A percentile compares a stretch with the other conserved stretches of the same genome.
Conservation (phyloP, 192 early-diverging fungal genomes). For the Podila epigama region DNA sequence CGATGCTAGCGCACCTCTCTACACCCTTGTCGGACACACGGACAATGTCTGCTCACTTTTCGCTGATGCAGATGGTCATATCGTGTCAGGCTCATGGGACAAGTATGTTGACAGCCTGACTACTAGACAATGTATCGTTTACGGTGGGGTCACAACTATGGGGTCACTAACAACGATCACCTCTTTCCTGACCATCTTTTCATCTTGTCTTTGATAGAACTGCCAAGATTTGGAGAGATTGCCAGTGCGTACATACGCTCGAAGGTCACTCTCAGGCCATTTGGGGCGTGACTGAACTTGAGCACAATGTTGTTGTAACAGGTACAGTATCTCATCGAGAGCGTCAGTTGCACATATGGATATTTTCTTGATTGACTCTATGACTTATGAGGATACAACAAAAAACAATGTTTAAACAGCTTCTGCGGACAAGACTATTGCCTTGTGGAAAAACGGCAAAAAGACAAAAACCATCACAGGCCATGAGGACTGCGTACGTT, state of each 20-base stretch:
- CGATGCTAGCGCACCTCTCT: slow-evolving; percentile 63
- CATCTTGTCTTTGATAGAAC: slow-evolving; percentile 61
- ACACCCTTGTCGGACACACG: slow-evolving; percentile 80
- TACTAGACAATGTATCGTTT: no score
- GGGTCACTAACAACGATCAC: no score
- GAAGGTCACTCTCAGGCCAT: slow-evolving; percentile 85
- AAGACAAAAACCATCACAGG: slow-evolving; percentile 71
- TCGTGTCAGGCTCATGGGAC: slow-evolving; percentile 99
- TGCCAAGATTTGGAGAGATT: slow-evolving; percentile 89
- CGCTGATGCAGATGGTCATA: slow-evolving; percentile 61
- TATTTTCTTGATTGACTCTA: no score
- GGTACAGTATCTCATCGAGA: no score
- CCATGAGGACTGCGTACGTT: slow-evolving; percentile 93
- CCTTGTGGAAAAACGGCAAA: slow-evolving; percentile 80
- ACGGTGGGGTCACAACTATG: no score
- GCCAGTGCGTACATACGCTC: slow-evolving; percentile 71
- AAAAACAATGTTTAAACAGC: slow-evolving; percentile 50
- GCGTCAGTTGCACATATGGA: no score
- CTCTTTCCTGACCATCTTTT: no score
- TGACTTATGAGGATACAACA: no score
- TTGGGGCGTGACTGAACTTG: slow-evolving; percentile 87
- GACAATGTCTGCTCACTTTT: slow-evolving; percentile 88
- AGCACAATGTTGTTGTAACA: slow-evolving; percentile 76
- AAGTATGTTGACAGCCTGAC: no score
- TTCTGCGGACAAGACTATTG: slow-evolving; percentile 93